These are phyloP conservation scores for Globisporangium camurandrum DNA, from an alignment of 352 stramenopile species.

Conservation along the genomic window DNA sequence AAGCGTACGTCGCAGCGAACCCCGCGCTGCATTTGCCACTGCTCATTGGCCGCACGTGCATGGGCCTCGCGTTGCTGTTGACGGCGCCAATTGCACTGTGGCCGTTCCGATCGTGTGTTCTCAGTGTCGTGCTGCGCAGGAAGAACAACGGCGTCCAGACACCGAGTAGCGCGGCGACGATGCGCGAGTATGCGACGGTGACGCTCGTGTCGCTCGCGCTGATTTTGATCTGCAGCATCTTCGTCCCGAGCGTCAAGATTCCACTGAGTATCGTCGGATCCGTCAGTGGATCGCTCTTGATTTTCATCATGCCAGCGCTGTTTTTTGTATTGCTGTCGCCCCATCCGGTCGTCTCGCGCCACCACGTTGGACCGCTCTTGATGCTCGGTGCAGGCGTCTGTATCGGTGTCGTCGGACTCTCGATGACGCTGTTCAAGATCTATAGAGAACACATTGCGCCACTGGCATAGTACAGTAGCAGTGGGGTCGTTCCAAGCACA, in stretches of 20 bases:
- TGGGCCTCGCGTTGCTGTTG: conserved; percentile 54
- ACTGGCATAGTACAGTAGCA: not conserved
- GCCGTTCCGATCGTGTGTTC: conserved; percentile 67
- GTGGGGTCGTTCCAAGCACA: too few relatives aligned
- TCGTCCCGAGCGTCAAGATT: conserved; percentile 73
- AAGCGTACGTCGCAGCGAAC: conserved; percentile 41
- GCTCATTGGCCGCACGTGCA: conserved; percentile 50
- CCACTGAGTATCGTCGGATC: conserved; percentile 72
- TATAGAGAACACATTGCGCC: conserved; percentile 13
- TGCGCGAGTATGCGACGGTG: conserved; percentile 36
- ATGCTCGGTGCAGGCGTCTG: conserved; percentile 48
- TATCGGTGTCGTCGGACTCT: conserved; percentile 35
- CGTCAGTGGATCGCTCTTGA: conserved; percentile 60
- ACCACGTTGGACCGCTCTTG: conserved; percentile 42
- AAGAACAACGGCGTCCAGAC: conserved; percentile 60
- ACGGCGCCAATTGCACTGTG: conserved; percentile 69
- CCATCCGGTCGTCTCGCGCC: conserved; percentile 26
- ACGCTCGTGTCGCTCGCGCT: conserved; percentile 47
- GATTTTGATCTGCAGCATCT: conserved; percentile 64
- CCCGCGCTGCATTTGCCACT: conserved; percentile 34
- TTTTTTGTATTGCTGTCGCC: conserved; percentile 64
- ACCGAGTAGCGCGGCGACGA: conserved; percentile 52
- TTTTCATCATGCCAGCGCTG: conserved; percentile 75
- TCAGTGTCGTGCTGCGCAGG: conserved; percentile 57
- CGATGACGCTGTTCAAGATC: conserved; percentile 41